phyloP scores from a whole-genome alignment of 2,329 filamentous ascomycete genomes.

The Xenoacremonium recifei region DNA sequence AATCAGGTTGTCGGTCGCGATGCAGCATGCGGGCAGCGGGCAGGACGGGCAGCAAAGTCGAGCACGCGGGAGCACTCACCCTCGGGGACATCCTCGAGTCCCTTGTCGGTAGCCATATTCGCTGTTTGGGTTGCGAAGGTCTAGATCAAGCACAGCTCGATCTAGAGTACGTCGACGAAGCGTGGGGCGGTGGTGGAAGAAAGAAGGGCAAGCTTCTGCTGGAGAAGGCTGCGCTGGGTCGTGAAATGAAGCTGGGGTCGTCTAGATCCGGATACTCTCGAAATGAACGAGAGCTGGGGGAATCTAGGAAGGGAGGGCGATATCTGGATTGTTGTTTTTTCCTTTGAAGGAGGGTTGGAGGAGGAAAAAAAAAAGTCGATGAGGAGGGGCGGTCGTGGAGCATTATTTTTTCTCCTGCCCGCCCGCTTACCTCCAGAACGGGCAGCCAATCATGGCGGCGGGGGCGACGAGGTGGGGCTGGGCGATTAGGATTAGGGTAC shows the following conservation, averaged over 20 bases:
- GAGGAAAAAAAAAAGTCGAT: slow-evolving; percentile 38
- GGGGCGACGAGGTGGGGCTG: slow-evolving; percentile 5
- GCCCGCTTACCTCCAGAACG: slow-evolving; percentile 28
- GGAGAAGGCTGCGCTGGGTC: slow-evolving; percentile 32
- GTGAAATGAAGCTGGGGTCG: slow-evolving; percentile 30
- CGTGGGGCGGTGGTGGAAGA: slow-evolving; percentile 37
- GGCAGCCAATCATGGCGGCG: slow-evolving; percentile 22
- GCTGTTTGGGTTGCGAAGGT: slow-evolving; percentile 59
- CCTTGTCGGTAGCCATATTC: slow-evolving; percentile 99
- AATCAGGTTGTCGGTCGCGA: not conserved
- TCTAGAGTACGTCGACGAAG: slow-evolving; percentile 54
- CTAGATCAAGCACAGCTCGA: slow-evolving; percentile 79
- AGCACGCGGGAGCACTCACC: slow-evolving; percentile 57
- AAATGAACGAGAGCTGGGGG: slow-evolving; percentile 38
- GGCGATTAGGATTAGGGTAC: slow-evolving; percentile 26
- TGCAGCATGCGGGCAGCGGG: too few species aligned
- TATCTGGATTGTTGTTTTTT: slow-evolving; percentile 27
- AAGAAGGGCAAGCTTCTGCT: slow-evolving; percentile 37
- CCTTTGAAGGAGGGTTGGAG: slow-evolving; percentile 30
- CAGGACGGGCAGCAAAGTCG: slow-evolving; percentile 4
- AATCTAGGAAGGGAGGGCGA: slow-evolving; percentile 40
- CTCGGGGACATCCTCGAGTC: slow-evolving; percentile 97
- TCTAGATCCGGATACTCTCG: slow-evolving; percentile 51
- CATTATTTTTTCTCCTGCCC: slow-evolving; percentile 33
- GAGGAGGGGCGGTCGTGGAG: slow-evolving; percentile 39